These are phyloP conservation scores for Salix dunnii DNA, from an alignment of 345 rosid species.

Conservation along the genomic window DNA sequence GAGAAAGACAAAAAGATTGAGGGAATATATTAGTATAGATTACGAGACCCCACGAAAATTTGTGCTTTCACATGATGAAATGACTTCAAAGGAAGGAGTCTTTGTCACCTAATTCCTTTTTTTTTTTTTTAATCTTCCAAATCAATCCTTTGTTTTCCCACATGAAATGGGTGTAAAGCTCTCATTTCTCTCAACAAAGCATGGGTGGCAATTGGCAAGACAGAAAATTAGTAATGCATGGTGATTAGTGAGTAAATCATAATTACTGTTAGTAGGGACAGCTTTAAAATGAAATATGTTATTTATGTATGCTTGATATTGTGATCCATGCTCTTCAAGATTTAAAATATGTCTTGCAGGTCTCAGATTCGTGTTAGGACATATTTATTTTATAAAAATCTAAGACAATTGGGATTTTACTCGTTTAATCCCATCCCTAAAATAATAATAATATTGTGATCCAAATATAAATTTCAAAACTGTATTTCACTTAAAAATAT, in stretches of 20 bases:
- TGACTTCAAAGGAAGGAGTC: slow-evolving; percentile 21
- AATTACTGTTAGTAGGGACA: slow-evolving; percentile 4
- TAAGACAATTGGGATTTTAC: rapidly evolving
- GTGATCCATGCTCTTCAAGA: too few species aligned
- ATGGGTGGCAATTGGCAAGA: not conserved
- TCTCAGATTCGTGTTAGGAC: too few species aligned
- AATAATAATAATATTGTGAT: too few species aligned
- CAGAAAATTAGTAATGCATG: not conserved
- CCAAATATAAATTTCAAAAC: too few species aligned
- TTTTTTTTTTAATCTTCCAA: slow-evolving; percentile 5
- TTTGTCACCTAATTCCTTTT: slow-evolving; percentile 9
- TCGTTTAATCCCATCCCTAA: too few species aligned
- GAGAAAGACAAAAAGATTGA: not conserved
- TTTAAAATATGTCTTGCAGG: too few species aligned
- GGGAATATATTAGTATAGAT: slow-evolving; percentile 14
- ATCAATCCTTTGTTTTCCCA: slow-evolving; percentile 16
- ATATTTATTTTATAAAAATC: rapidly evolving
- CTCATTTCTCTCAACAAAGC: not conserved
- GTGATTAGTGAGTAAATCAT: not conserved
- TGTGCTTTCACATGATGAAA: slow-evolving; percentile 31
- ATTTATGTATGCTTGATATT: too few species aligned
- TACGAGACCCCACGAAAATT: slow-evolving; percentile 27
- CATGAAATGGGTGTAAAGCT: not conserved
- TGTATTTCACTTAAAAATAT: too few species aligned
- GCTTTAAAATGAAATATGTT: not conserved